A percentile compares a stretch with the other conserved stretches of the same genome.
Evolutionary conservation across 1,284 basidiomycete species (phyloP).

Genomic region (Rhodotorula sp.): DNA sequence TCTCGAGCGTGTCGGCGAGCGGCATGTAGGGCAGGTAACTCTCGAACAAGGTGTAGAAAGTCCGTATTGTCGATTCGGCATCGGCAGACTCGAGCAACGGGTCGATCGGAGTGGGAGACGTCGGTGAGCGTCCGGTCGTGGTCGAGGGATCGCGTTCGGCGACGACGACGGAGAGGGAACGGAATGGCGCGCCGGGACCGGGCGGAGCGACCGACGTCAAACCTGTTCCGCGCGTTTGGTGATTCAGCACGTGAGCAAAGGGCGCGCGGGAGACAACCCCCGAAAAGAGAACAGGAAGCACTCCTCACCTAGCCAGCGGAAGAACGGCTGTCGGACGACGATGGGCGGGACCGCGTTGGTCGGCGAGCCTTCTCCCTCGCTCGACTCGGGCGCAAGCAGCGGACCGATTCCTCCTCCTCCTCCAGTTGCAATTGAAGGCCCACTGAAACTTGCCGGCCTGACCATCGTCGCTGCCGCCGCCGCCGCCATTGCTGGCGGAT

Average conservation of each 20-base stretch:
- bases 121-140: background rate
- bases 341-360: background rate
- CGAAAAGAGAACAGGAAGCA: background rate
- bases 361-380: background rate
- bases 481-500: background rate
- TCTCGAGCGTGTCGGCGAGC: constrained; percentile 4
- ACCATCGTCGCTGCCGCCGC: background rate
- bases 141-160: background rate
- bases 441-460: background rate
- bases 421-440: background rate
- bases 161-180: constrained; percentile 1
- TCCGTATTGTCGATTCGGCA: constrained; percentile 1
- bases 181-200: constrained; percentile 2
- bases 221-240: background rate
- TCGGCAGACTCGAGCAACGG: background rate
- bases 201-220: constrained; percentile 9
- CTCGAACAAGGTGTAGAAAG: constrained; percentile 16
- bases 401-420: background rate
- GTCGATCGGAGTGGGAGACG: background rate
- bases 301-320: constrained; percentile 9
- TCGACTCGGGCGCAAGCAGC: background rate
- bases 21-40: constrained; percentile 18
- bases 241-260: background rate
- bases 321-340: constrained; percentile 11
- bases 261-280: background rate